Base-by-base conservation (phyloP, 2,329 filamentous ascomycete species). In the Paecilomyces dactylethromorphus region DNA sequence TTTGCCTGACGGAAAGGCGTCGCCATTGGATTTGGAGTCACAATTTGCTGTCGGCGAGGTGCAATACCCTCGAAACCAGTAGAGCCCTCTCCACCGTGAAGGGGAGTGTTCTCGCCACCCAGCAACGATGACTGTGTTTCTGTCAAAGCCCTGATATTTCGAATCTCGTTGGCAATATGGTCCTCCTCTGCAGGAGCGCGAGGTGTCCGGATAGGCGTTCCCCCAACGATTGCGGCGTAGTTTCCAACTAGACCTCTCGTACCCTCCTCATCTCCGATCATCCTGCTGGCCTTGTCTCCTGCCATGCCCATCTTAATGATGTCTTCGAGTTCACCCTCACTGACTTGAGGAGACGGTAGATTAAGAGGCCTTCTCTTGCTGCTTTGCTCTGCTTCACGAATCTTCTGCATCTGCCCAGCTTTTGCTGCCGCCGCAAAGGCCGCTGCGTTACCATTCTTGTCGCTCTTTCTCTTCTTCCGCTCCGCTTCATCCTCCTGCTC, bases 291-390 rank as follows among this genome's bases (percentile, higher is more conserved):
- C 56, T 88, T 87, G 69, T 97, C 92, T 39, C 93, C 94, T 60
- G 92, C 85, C 84, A 96, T 90, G 52, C 94, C 93, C 92, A 97
- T 96, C 80, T 99, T 99, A 64, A 99, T 91, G 69, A 99, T 97
- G 65, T 97, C 92, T 70, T 99, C 94, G 60, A 99, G 81, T 76
- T 99, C 94, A 51, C 86, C 84, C 69, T 99, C 94, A 73, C 90
- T 88, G 67, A 99, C 91, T 76, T 99, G 94, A 8, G 94, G 94
- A 24, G 90, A 81, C 8, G 94, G 94, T 26, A 99, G 79, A 53
- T 88, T 86, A n/a, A 99, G 81, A 6, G 88, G 79, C 59, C 91
- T 85, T 59, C 94, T 86, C 77, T 96, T 97, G 80, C 91, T 97
- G 78, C 91, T 95, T 75, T 96, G 93, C 74, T 99, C 94, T 1